Base-by-base conservation (phyloP, 75 land plant genomes). In the Selaginella tamariscina region DNA sequence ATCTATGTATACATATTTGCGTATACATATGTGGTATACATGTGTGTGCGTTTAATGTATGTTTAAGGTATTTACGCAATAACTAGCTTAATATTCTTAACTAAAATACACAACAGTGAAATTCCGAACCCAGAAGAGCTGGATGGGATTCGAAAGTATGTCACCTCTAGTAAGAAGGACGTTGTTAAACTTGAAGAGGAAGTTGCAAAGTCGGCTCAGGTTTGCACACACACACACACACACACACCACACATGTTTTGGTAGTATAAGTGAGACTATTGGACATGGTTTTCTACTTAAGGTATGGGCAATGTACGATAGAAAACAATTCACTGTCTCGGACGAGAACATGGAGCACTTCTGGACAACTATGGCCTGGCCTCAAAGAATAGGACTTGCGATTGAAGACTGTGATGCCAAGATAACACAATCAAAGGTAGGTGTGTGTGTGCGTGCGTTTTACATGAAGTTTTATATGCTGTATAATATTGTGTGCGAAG, bases 341-440 rank as follows among this genome's bases (percentile, higher is more conserved):
- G 75, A 60, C 24, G 0, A 30, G 1, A 74, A 77, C 56, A 56
- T 60, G 33, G 72, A 77, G 39, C 44, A 67, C 2, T 77, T 33
- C 55, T 77, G 79, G 79, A 31, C 20, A 0, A 77, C 76, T 22
- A 31, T 68, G 22, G 71, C 70, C 0, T 77, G 79, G 79, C 79
- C 79, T 27, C 79, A 73, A 24, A 69, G 33, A 13, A 68, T 77
- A 2, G 71, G 68, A 64, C 66, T 63, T 29, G 32, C 71, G 5
- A 8, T 73, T 62, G 79, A 77, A 54, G 79, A 73, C 18, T 56
- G 32, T 24, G 54, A 32, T 56, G 30, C 21, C 22, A 32, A 24
- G 30, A 56, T 74, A 27, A 69, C 30, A 15, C 71, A 69, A 44
- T 64, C 65, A 8, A 74, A 69, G 76, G 76, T 69, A 21, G 24